These are phyloP conservation scores for Neophaeococcomyces mojaviensis DNA, from an alignment of 2,329 filamentous ascomycete species.

Conservation along the genomic window DNA sequence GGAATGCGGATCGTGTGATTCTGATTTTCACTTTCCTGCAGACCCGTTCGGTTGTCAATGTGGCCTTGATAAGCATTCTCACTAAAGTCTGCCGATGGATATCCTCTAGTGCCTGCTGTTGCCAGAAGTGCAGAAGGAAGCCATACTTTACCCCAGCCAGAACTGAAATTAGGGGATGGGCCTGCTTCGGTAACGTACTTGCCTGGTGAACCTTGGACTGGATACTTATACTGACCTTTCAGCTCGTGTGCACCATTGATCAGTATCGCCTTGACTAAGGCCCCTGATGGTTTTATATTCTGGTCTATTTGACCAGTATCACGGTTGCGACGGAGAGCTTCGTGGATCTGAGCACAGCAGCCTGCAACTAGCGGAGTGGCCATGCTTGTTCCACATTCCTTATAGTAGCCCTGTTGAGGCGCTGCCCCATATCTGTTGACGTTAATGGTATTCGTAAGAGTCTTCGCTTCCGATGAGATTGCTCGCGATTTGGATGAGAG, in stretches of 20 bases:
- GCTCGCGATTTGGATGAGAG: slow-evolving; percentile 14
- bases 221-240: not conserved
- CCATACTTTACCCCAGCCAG: not conserved
- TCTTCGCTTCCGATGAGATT: not conserved
- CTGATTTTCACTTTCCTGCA: too few relatives aligned
- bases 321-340: too few relatives aligned
- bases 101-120: too few relatives aligned
- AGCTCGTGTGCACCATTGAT: slow-evolving; percentile 22
- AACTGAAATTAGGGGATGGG: not conserved
- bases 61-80: too few relatives aligned
- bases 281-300: slow-evolving; percentile 8
- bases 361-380: slow-evolving; percentile 23
- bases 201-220: too few relatives aligned
- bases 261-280: slow-evolving; percentile 24
- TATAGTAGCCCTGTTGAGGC: slow-evolving; percentile 17
- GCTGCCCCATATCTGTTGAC: too few relatives aligned
- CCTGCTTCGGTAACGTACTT: not conserved
- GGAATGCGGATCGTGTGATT: too few relatives aligned
- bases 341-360: slow-evolving; percentile 20
- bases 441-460: not conserved
- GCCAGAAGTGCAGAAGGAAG: too few relatives aligned
- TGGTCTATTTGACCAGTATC: not conserved
- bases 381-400: slow-evolving; percentile 23
- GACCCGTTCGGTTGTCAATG: too few relatives aligned
- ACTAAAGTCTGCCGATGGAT: too few relatives aligned